Percentiles rank a stretch among this genome's conserved stretches.
These are phyloP conservation scores for Rhizophagus sp. DNA, from an alignment of 192 early-diverging fungal genomes.

Conservation along the genomic window DNA sequence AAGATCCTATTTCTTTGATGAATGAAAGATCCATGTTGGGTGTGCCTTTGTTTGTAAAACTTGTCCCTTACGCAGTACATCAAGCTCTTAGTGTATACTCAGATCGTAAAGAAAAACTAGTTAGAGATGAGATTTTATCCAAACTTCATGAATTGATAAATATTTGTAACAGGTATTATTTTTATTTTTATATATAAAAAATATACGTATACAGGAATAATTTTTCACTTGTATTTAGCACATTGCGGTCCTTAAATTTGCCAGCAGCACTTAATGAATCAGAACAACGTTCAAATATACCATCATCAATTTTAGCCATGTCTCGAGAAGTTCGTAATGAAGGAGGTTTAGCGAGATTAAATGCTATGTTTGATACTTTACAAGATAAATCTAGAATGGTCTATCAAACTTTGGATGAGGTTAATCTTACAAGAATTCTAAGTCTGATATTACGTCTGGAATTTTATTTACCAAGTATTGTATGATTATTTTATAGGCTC, in stretches of 20 bases:
- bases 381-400: conserved; percentile 52
- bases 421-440: conserved; percentile 11
- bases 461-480: conserved; percentile 37
- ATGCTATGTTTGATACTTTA: conserved; percentile 67
- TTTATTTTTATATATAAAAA: not conserved
- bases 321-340: conserved; percentile 74
- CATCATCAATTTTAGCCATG: conserved; percentile 65
- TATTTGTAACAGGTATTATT: conserved; percentile 58
- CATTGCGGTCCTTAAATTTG: conserved; percentile 67
- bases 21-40: conserved; percentile 52
- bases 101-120: conserved; percentile 77
- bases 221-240: conserved; percentile 37
- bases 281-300: conserved; percentile 76
- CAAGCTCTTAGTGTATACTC: conserved; percentile 85
- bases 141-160: conserved; percentile 69
- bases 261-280: conserved; percentile 71
- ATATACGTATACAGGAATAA: not conserved
- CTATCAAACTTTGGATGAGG: conserved; percentile 63
- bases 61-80: conserved; percentile 92
- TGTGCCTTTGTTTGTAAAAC: conserved; percentile 76
- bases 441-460: not conserved
- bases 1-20: conserved; percentile 69
- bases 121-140: conserved; percentile 65
- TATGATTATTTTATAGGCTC: conserved; percentile 44
- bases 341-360: conserved; percentile 66